These are phyloP conservation scores for Tuber calosporum DNA, from an alignment of 495 filamentous ascomycete species.

Conservation along the genomic window DNA sequence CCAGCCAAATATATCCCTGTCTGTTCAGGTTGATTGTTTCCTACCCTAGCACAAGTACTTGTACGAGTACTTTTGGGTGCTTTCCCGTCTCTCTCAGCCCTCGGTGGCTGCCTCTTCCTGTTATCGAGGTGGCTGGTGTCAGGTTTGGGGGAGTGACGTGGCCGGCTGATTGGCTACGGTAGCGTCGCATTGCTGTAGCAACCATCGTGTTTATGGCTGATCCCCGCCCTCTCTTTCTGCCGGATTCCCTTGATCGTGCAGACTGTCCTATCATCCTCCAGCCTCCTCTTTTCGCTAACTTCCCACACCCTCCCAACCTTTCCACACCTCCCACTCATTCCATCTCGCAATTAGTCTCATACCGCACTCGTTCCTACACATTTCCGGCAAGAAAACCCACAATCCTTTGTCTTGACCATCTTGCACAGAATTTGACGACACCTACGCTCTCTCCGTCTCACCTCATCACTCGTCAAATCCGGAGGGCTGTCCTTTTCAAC, in stretches of 20 bases:
- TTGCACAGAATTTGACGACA: not conserved
- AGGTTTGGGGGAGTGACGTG: constrained; percentile 1
- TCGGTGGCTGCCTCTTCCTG: not conserved
- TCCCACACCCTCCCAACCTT: constrained; percentile 11
- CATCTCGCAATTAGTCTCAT: constrained; percentile 1
- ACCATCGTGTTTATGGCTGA: constrained; percentile 25
- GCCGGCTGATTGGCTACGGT: constrained; percentile 10
- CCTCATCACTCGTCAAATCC: not conserved
- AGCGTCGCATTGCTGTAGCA: constrained; percentile 20
- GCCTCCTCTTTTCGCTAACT: constrained; percentile 5
- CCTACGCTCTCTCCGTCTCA: not conserved
- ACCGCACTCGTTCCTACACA: constrained; percentile 9
- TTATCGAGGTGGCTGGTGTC: not conserved
- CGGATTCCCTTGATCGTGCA: constrained; percentile 3
- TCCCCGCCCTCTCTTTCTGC: constrained; percentile 28
- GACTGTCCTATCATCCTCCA: constrained; percentile 7
- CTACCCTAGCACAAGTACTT: too few species aligned
- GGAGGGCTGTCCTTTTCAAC: not conserved
- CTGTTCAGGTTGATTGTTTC: too few species aligned
- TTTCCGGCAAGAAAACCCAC: constrained; percentile 10
- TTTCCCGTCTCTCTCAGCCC: not conserved
- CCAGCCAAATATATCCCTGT: too few species aligned
- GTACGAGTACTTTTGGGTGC: not conserved
- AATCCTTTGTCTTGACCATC: constrained; percentile 2
- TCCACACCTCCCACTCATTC: constrained; percentile 5